Evolutionary conservation across 2,329 filamentous ascomycete genomes (phyloP).

Genomic region (Lecanicillium sp.): DNA sequence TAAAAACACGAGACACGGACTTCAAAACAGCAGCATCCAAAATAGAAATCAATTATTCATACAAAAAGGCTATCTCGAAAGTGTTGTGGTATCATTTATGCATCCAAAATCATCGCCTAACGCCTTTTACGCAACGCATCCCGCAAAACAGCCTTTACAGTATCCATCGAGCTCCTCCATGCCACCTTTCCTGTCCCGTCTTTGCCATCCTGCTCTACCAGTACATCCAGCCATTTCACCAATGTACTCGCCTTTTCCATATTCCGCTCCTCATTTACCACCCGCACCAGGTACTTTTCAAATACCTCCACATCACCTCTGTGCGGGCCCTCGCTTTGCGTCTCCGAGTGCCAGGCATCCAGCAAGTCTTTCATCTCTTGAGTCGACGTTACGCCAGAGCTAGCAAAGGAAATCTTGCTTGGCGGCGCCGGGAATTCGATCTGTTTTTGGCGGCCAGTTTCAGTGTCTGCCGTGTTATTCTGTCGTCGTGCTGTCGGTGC

Average conservation of each 20-base stretch:
- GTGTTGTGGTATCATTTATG: too few species aligned
- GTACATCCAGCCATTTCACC: constrained; percentile 56
- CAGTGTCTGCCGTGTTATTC: constrained; percentile 8
- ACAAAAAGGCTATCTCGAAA: background rate
- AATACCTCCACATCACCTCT: constrained; percentile 68
- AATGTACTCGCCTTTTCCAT: constrained; percentile 65
- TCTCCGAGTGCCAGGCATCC: constrained; percentile 66
- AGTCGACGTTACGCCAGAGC: constrained; percentile 30
- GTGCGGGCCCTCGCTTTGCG: constrained; percentile 67
- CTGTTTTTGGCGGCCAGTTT: constrained; percentile 28
- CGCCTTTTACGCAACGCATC: constrained; percentile 41
- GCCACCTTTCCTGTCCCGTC: constrained; percentile 26
- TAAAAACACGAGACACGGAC: too few species aligned
- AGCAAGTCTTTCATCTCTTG: constrained; percentile 66
- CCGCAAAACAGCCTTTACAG: constrained; percentile 43
- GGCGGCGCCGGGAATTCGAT: constrained; percentile 40
- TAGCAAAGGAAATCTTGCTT: constrained; percentile 37
- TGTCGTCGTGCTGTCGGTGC: constrained; percentile 19
- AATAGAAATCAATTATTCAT: background rate
- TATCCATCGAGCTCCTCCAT: constrained; percentile 38
- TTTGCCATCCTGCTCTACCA: constrained; percentile 40
- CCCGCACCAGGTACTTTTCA: constrained; percentile 60
- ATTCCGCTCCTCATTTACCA: constrained; percentile 69
- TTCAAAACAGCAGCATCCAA: background rate
- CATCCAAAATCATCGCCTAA: too few species aligned